These are phyloP conservation scores for Penicillium sp. DNA, from an alignment of 2,329 filamentous ascomycete genomes.

Conservation along the genomic window DNA sequence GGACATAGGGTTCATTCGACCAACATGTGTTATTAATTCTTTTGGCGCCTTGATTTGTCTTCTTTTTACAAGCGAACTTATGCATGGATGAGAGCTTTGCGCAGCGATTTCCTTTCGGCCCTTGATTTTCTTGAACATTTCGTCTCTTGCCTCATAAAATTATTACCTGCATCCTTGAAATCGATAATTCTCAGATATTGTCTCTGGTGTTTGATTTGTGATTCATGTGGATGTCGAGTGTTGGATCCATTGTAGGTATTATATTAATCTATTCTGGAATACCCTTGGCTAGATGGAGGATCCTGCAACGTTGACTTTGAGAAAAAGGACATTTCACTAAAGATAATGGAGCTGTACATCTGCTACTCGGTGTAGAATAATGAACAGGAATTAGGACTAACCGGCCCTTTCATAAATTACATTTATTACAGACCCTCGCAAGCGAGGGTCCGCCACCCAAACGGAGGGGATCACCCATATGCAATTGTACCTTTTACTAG, in stretches of 20 bases:
- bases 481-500: too few species aligned
- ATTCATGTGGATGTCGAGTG: background rate
- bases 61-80: conserved; percentile 19
- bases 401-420: too few species aligned
- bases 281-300: background rate
- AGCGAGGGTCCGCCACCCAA: too few species aligned
- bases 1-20: background rate
- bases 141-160: background rate
- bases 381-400: background rate
- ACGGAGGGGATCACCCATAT: too few species aligned
- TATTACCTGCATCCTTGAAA: conserved; percentile 2
- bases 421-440: too few species aligned
- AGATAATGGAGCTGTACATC: too few species aligned
- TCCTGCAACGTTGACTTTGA: background rate
- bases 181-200: conserved; percentile 6
- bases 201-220: conserved; percentile 5
- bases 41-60: conserved; percentile 2
- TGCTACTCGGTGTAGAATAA: background rate
- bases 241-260: background rate
- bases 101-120: conserved; percentile 13
- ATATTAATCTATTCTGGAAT: background rate
- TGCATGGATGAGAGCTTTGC: conserved; percentile 26
- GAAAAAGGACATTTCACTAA: too few species aligned
- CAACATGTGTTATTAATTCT: conserved; percentile 22
- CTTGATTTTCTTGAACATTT: conserved; percentile 5